Evolutionary conservation across 2,329 filamentous ascomycete species (phyloP).

Genomic region (Diaporthe vexans): DNA sequence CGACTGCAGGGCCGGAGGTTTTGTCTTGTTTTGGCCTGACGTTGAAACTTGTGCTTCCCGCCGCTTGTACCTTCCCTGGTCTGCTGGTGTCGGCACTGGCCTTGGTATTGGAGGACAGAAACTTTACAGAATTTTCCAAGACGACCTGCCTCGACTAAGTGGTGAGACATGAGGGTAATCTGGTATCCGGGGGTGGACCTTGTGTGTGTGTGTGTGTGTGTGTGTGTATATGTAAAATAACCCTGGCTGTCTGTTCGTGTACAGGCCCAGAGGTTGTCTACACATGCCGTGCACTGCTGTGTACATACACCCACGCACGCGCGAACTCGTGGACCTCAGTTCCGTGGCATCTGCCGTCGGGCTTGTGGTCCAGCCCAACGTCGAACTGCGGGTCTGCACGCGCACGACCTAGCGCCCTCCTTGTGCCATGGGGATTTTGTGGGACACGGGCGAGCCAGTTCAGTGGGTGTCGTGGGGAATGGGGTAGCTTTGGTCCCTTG

Average conservation of each 20-base stretch:
- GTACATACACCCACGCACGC: not conserved
- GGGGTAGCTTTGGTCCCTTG: conserved; percentile 3
- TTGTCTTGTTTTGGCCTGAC: conserved; percentile 28
- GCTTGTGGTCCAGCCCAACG: not conserved
- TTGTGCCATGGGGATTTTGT: conserved; percentile 37
- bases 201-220: not conserved
- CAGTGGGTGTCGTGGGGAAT: conserved; percentile 19
- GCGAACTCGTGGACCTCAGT: not conserved
- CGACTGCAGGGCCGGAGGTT: not conserved
- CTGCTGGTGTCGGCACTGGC: not conserved
- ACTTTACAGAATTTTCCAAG: conserved; percentile 25
- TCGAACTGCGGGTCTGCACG: conserved; percentile 6
- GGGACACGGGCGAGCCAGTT: conserved; percentile 27
- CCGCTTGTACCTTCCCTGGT: not conserved
- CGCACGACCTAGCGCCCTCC: conserved; percentile 28
- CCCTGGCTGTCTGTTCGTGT: not conserved
- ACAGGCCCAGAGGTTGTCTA: not conserved
- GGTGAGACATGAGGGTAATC: not conserved
- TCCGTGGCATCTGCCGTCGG: conserved; percentile 25
- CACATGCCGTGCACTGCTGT: too few relatives aligned
- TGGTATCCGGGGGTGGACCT: not conserved
- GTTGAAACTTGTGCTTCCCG: not conserved
- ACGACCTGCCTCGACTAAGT: not conserved
- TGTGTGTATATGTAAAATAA: too few relatives aligned
- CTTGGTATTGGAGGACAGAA: conserved; percentile 9